phyloP scores from a whole-genome alignment of 371 early-diverging fungal species.

The Apophysomyces ossiformis region DNA sequence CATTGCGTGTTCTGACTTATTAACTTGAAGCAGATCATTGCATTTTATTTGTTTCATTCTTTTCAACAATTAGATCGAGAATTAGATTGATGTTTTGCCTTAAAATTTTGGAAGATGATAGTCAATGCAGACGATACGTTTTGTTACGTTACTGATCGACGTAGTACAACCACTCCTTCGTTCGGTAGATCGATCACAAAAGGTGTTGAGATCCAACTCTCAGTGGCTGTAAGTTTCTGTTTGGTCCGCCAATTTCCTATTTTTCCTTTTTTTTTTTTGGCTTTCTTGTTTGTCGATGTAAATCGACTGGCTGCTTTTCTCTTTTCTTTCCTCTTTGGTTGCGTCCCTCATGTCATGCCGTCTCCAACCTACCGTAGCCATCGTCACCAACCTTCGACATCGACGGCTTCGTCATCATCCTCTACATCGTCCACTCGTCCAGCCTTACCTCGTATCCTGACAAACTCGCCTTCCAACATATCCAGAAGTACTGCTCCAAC shows the following conservation, averaged over 20 bases:
- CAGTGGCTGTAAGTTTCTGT: neutral
- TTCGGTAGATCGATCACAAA: no score
- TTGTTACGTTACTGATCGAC: no score
- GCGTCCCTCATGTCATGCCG: conserved; percentile 16
- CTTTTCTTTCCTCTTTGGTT: conserved; percentile 14
- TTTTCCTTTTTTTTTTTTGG: neutral
- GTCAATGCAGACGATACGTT: no score
- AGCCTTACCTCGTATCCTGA: conserved; percentile 49
- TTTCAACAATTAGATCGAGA: no score
- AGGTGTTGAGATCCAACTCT: no score
- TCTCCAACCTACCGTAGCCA: conserved; percentile 39
- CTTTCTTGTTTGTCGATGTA: neutral
- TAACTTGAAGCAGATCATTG: no score
- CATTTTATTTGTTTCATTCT: no score
- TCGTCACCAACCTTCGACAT: conserved; percentile 52
- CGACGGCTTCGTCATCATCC: conserved; percentile 46
- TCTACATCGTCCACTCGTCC: conserved; percentile 49
- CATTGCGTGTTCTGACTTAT: no score
- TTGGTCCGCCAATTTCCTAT: neutral
- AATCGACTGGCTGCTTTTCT: neutral
- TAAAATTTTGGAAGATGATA: no score
- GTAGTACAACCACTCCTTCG: no score
- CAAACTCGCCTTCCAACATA: conserved; percentile 51
- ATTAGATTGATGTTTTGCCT: no score
- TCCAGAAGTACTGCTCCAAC: conserved; percentile 50